Evolutionary conservation across 2,329 filamentous ascomycete genomes (phyloP).

Genomic region (Exophiala xenobiotica): DNA sequence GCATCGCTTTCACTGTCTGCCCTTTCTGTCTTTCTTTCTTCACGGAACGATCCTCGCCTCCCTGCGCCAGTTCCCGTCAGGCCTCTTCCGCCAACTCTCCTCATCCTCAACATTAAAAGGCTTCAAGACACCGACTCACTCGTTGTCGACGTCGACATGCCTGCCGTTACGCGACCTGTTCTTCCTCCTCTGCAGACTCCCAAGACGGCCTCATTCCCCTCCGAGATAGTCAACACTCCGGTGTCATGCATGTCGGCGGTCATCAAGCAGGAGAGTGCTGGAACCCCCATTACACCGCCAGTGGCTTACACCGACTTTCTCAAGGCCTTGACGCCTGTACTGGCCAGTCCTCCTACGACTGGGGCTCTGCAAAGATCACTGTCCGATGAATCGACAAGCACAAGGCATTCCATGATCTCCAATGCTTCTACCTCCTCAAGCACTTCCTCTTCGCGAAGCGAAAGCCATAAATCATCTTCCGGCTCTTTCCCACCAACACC

Average conservation of each 20-base stretch:
- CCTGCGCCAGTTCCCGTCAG: conserved; percentile 23
- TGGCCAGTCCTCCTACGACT: conserved; percentile 65
- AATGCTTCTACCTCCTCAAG: conserved; percentile 42
- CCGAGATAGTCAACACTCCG: conserved; percentile 54
- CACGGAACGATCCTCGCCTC: conserved; percentile 25
- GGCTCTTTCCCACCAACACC: conserved; percentile 61
- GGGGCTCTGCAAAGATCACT: conserved; percentile 44
- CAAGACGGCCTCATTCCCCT: conserved; percentile 48
- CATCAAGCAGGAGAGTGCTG: conserved; percentile 68
- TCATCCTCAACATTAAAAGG: conserved; percentile 11
- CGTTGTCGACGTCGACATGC: conserved; percentile 32
- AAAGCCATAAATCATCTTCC: conserved; percentile 58
- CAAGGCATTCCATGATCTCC: conserved; percentile 37
- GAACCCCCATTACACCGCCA: conserved; percentile 88
- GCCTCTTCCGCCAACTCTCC: conserved; percentile 13
- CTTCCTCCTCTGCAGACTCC: conserved; percentile 46
- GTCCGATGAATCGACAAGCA: conserved; percentile 44
- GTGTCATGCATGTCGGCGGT: conserved; percentile 52
- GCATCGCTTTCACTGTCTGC: conserved; percentile 16
- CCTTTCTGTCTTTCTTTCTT: conserved; percentile 12
- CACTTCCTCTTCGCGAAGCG: conserved; percentile 52
- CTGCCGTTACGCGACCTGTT: conserved; percentile 37
- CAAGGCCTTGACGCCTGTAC: conserved; percentile 70
- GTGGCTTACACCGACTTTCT: conserved; percentile 90
- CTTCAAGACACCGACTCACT: conserved; percentile 27